Base-by-base conservation (phyloP, 2,329 filamentous ascomycete genomes). In the Colletotrichum caudatum region DNA sequence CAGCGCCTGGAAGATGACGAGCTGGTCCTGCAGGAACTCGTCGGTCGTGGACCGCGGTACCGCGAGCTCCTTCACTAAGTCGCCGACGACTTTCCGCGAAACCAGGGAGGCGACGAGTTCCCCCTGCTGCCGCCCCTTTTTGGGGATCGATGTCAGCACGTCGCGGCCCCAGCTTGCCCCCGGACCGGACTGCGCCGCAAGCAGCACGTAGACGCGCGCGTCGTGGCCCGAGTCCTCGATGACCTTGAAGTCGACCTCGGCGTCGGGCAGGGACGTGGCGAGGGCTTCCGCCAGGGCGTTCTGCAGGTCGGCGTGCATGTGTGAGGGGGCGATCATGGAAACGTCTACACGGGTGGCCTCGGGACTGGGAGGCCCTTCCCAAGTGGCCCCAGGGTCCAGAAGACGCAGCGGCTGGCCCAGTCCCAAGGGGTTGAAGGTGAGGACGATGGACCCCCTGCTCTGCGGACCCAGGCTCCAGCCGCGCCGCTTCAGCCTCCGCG, bases 1-100 rank as follows among this genome's bases (percentile, higher is more conserved):
- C 12, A 91, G 79, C 5, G 87, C 86, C 77, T 91, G 89, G 75
- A 90, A 90, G 23, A 89, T 81, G 3, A 91, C 80, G 33, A 91
- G 75, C 77, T 91, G 89, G 77, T 91, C 90, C 78, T 91, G 88
- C 18, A 91, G 81, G 75, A 86, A 84, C 74, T 87, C 82, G 73
- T 91, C 89, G 8, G 89, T 85, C 11, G 66, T 64, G 8, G 69
- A 71, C 8, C 18, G 44, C 4, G 18, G 16, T 2, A 84, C 81
- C 0, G 87, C 84, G 2, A 83, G 80, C 1, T 80, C 75, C 9
- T 77, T 76, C 0, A 87, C 78, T 26, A 90, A 79, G 3, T 82
- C 81, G 58, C 78, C 79, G 53, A 84, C 84, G 4, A 90, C 78
- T n/a, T 80, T 81, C 35, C 79, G 77, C 7, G 86, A 82, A 11